Percentiles rank a stretch among this genome's conserved stretches.
These are phyloP conservation scores for Yamadazyma dendronema DNA, from an alignment of 1,139 yeast species.

Conservation along the genomic window DNA sequence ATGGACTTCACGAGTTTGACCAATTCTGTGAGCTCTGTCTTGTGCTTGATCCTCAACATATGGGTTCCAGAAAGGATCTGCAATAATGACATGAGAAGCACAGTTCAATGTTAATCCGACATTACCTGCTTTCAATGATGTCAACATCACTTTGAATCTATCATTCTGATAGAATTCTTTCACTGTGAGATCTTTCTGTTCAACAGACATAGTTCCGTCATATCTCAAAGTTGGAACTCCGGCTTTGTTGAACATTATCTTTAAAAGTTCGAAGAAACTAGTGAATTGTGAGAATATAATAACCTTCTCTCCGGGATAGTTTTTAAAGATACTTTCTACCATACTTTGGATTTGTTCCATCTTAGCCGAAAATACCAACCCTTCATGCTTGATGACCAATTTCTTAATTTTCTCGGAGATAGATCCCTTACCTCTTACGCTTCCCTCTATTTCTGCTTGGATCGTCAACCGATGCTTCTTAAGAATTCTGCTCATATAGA, in stretches of 20 bases:
- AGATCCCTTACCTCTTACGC: constrained; percentile 16
- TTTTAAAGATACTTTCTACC: constrained; percentile 39
- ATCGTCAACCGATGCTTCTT: constrained; percentile 10
- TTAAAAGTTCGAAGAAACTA: constrained; percentile 68
- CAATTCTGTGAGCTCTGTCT: constrained; percentile 92
- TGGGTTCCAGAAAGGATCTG: constrained; percentile 98
- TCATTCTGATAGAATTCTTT: constrained; percentile 58
- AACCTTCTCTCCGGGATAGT: constrained; percentile 56
- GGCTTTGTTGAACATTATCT: constrained; percentile 50
- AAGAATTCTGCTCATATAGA: constrained; percentile 44
- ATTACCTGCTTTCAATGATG: constrained; percentile 88
- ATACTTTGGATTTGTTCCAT: constrained; percentile 48
- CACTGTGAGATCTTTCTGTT: constrained; percentile 60
- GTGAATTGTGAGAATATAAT: constrained; percentile 87
- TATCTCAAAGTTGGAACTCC: constrained; percentile 59
- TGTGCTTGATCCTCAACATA: constrained; percentile 95
- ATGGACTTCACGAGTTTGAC: constrained; percentile 73
- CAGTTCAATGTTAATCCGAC: constrained; percentile 90
- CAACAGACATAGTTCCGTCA: constrained; percentile 78
- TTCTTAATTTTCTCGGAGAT: constrained; percentile 18
- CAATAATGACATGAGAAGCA: constrained; percentile 84
- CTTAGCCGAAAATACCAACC: constrained; percentile 53
- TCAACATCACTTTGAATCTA: constrained; percentile 51
- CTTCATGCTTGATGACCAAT: constrained; percentile 30
- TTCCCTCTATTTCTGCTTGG: constrained; percentile 8